Evolutionary conservation across 768 basidiomycete species (phyloP).

Genomic region (Russula olivacea): DNA sequence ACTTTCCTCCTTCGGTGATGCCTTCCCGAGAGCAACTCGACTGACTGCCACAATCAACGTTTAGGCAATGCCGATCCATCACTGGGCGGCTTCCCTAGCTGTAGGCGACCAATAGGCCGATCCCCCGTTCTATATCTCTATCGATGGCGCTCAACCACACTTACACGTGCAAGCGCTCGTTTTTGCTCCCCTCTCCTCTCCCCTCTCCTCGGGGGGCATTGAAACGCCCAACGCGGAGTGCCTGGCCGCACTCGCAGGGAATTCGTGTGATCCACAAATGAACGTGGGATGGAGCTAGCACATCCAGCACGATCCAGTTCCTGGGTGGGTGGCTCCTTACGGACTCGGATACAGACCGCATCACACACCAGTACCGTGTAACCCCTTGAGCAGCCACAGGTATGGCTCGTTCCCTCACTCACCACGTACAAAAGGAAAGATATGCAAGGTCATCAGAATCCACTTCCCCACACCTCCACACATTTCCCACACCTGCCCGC

Average conservation of each 20-base stretch:
- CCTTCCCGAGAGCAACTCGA: neutral
- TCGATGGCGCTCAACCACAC: constrained; percentile 13
- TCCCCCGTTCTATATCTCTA: constrained; percentile 14
- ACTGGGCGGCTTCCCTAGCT: neutral
- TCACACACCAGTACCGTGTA: neutral
- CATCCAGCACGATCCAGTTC: constrained; percentile 5
- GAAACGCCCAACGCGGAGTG: constrained; percentile 15
- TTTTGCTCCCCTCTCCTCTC: neutral
- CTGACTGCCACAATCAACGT: constrained; percentile 2
- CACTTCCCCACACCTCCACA: neutral
- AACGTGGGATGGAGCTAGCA: constrained; percentile 14
- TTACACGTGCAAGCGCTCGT: constrained; percentile 8
- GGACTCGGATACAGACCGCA: neutral
- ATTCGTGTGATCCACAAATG: constrained; percentile 3
- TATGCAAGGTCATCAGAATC: neutral
- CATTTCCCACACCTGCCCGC: neutral
- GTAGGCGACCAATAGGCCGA: constrained; percentile 1
- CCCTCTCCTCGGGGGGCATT: neutral
- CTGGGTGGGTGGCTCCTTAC: neutral
- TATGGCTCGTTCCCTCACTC: constrained; percentile 4
- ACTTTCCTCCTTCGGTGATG: neutral
- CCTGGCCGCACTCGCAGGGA: neutral
- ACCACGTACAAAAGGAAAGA: constrained; percentile 13
- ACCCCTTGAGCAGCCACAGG: neutral
- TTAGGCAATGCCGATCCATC: constrained; percentile 8